These are phyloP conservation scores for Odontarrhena argentea DNA, from an alignment of 345 rosid genomes.

Conservation along the genomic window DNA sequence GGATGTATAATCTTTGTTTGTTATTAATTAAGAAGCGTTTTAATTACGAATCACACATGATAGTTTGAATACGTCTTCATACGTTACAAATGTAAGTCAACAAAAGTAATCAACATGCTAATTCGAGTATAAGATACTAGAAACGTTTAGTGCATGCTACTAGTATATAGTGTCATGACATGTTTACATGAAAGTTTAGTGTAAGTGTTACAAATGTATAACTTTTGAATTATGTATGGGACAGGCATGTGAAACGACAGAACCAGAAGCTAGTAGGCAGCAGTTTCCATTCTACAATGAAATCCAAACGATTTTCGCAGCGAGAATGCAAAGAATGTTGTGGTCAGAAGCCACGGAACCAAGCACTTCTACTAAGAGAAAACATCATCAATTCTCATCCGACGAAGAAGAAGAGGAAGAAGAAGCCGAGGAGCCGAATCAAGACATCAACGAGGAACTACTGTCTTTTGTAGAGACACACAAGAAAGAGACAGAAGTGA, in stretches of 20 bases:
- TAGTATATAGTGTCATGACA: not conserved
- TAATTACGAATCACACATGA: not conserved
- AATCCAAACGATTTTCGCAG: slow-evolving; percentile 65
- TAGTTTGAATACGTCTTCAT: slow-evolving; percentile 10
- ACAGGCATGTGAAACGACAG: slow-evolving; percentile 84
- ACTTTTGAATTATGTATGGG: slow-evolving; percentile 1
- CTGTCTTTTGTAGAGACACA: slow-evolving; percentile 37
- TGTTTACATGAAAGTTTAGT: not conserved
- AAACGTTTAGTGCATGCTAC: not conserved
- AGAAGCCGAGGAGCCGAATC: slow-evolving; percentile 33
- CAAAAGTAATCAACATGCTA: slow-evolving; percentile 10
- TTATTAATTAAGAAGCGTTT: slow-evolving; percentile 24
- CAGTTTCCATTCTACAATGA: slow-evolving; percentile 84
- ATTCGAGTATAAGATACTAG: not conserved
- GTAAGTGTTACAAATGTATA: too few species aligned
- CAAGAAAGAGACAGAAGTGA: slow-evolving; percentile 35
- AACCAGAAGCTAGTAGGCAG: slow-evolving; percentile 69
- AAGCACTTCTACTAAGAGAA: slow-evolving; percentile 65
- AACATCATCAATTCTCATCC: slow-evolving; percentile 54
- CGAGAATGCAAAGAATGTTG: slow-evolving; percentile 73
- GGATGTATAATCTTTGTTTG: slow-evolving; percentile 3
- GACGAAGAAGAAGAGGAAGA: slow-evolving; percentile 70
- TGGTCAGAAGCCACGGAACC: slow-evolving; percentile 81
- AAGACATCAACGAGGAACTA: slow-evolving; percentile 37
- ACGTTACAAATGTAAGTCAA: slow-evolving; percentile 2